Percentiles rank a stretch among this genome's conserved stretches.
Conservation (phyloP, 1,139 yeast species). For the Yamadazyma oceani region DNA sequence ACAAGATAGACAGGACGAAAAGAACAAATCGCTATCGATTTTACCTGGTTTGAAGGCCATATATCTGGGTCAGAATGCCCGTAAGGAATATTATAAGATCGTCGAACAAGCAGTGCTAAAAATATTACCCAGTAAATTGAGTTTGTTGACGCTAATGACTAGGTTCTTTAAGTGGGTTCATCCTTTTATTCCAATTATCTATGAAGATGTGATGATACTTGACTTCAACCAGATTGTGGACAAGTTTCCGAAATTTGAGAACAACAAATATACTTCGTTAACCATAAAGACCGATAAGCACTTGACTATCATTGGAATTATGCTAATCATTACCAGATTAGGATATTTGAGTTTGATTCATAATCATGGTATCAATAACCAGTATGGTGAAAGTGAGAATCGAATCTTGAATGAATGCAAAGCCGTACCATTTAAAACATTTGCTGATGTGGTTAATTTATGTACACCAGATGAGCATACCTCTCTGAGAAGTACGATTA, state of each 20-base stretch:
- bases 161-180: conserved; percentile 41
- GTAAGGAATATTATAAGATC: conserved; percentile 28
- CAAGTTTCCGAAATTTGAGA: conserved; percentile 24
- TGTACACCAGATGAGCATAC: conserved; percentile 34
- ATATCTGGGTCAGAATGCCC: conserved; percentile 18
- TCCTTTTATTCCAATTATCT: conserved; percentile 41
- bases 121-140: conserved; percentile 33
- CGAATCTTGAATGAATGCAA: conserved; percentile 30
- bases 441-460: conserved; percentile 27
- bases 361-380: conserved; percentile 30
- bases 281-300: conserved; percentile 33
- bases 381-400: conserved; percentile 30
- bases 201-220: conserved; percentile 27
- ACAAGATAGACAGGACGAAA: conserved; percentile 11
- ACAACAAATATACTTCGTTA: conserved; percentile 22
- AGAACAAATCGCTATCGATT: conserved; percentile 12
- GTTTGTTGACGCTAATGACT: conserved; percentile 29
- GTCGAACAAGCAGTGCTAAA: conserved; percentile 30
- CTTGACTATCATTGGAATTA: conserved; percentile 31
- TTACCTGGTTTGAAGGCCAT: conserved; percentile 24
- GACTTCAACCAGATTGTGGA: conserved; percentile 31
- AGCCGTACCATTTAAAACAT: conserved; percentile 23
- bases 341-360: conserved; percentile 45
- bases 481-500: conserved; percentile 31
- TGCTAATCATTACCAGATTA: conserved; percentile 32